Conservation (phyloP, 2,329 filamentous ascomycete genomes). For the Venturia pyrina region DNA sequence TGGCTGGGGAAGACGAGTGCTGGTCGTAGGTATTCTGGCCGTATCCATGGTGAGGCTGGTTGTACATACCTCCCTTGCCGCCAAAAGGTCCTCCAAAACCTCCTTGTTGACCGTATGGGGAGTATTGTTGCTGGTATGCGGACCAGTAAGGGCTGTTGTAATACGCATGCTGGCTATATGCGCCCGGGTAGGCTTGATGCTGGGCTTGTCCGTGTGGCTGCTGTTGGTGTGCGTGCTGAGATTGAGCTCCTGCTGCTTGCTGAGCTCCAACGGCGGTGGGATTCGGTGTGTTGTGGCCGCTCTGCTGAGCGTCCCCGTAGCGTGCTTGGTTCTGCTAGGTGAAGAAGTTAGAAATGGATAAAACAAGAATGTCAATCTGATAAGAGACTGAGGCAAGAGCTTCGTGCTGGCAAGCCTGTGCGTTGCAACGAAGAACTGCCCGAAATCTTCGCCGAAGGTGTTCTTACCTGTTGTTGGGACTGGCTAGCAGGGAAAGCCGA, state of each 20-base stretch:
- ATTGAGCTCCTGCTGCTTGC: slow-evolving; percentile 31
- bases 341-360: slow-evolving; percentile 6
- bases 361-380: neutral
- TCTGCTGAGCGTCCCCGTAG: slow-evolving; percentile 69
- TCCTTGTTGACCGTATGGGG: slow-evolving; percentile 37
- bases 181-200: slow-evolving; percentile 43
- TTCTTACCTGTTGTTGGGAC: slow-evolving; percentile 41
- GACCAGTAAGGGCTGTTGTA: slow-evolving; percentile 53
- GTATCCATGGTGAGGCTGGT: slow-evolving; percentile 47
- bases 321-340: slow-evolving; percentile 48
- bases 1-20: slow-evolving; percentile 54
- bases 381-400: neutral
- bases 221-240: slow-evolving; percentile 39
- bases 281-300: slow-evolving; percentile 84
- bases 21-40: slow-evolving; percentile 49
- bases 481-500: slow-evolving; percentile 54
- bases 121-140: slow-evolving; percentile 55
- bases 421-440: neutral
- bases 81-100: slow-evolving; percentile 42
- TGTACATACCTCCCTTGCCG: slow-evolving; percentile 51
- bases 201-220: slow-evolving; percentile 29
- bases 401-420: neutral
- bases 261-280: slow-evolving; percentile 51
- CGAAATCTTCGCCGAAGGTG: slow-evolving; percentile 5
- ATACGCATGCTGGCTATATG: slow-evolving; percentile 50